Evolutionary conservation across 1,139 yeast genomes (phyloP), one percentile per base, ranked within the genome.

Genomic region (Kurtzmaniella quercitrusa): DNA sequence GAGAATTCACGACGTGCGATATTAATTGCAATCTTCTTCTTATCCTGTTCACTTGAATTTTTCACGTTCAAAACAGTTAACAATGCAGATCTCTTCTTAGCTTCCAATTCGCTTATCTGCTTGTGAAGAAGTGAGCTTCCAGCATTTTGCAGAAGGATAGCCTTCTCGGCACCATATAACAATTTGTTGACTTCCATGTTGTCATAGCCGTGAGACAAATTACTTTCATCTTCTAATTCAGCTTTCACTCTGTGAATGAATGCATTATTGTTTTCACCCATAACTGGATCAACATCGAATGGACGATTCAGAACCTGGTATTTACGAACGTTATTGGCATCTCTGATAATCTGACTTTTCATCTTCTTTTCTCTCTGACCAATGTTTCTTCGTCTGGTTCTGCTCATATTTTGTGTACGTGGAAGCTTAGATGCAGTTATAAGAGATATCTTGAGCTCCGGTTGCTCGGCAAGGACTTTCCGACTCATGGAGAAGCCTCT

Each of bases 1-100:
- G 80, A 82, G 61, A 93, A 89, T 64, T 89, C 97, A 51, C 76
- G 67, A 43, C 80, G 75, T 1, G 97, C 96, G 45, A 84, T 62
- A 41, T 65, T 63, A 6, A 80, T 68, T 18, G 91, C 88, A 51
- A 80, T 60, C 50, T 77, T 78, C 57, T 76, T 71, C 46, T 73
- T 71, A 50, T 86, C 91, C 22, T 65, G 61, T 39, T 75, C 72
- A 52, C 75, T 75, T 22, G 95, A 76, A 63, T 91, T 91, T 61
- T 75, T 83, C 65, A 88, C 75, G 53, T 80, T 78, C 47, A 89
- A 69, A 43, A 91, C 84, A 50, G 96, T 82, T 51, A 76, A 63
- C 26, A 91, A 66, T 0, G 87, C 87, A 43, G 80, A 82, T 49
- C 82, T 80, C 65, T 85, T 88, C 47, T 74, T 75, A 45, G 72